Base-by-base conservation (phyloP, 1,139 yeast genomes). In the Kodamaea sp. region DNA sequence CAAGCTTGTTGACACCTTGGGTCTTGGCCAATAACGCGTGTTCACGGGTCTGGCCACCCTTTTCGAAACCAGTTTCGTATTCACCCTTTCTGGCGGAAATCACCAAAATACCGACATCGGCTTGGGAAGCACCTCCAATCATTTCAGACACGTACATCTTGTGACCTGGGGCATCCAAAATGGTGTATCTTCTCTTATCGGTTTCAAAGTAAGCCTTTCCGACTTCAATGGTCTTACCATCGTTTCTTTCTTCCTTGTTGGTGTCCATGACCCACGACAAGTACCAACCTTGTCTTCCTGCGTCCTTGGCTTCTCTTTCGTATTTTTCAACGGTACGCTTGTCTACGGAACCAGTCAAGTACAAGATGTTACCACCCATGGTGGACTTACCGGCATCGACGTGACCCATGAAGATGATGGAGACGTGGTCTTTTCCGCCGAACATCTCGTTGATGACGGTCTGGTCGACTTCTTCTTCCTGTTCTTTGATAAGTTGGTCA, bases 71-170 rank as follows among this genome's bases (percentile, higher is more conserved):
- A 43, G 98, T 94, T 73, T 92, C 98, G 69, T 90, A 92, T 66
- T 92, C 98, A 68, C 98, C 98, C 70, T 89, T 89, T 77, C 98
- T 87, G 43, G 97, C 97, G 49, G 96, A 87, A 53, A 92, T 92
- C 39, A 92, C 97, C 60, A 92, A 78, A 50, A 92, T 81, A 66
- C 97, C 98, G 45, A 92, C 92, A 67, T 92, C 98, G 34, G 97
- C 98, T 71, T 92, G 99, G 26, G 98, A 89, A 9, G 98, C 98
- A 64, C 98, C 98, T 54, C 97, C 97, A 73, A 94, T 94, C 98
- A 92, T 92, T 65, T 90, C 95, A 37, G 97, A 88, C 46, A 92
- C 97, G 60, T 92, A 92, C 87, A 92, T 85, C 70, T 92, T 92
- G 73, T 92, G 99, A 31, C 99, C 99, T 46, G 99, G 99, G 7